A percentile compares a stretch with the other conserved stretches of the same genome.
Conservation (phyloP, 1,284 basidiomycete genomes). For the Phenoliferia sp. region DNA sequence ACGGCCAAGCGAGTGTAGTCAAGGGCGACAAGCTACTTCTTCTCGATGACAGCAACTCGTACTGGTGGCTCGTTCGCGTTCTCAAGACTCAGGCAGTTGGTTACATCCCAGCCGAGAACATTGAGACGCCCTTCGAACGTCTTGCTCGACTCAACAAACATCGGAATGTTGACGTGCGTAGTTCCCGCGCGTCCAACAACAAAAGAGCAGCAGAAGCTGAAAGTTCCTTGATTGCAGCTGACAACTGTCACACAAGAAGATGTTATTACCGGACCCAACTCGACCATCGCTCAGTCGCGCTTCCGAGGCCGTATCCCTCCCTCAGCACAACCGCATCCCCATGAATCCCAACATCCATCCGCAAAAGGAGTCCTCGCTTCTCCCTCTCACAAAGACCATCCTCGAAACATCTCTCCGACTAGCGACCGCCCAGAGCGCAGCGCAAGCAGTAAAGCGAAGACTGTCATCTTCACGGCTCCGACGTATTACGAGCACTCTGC, state of each 20-base stretch:
- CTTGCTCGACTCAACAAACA: slow-evolving; percentile 95
- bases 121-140: slow-evolving; percentile 96
- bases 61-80: slow-evolving; percentile 96
- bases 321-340: slow-evolving; percentile 31
- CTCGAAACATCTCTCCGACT: slow-evolving; percentile 32
- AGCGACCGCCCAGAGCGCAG: slow-evolving; percentile 10
- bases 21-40: slow-evolving; percentile 90
- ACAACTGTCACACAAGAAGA: slow-evolving; percentile 40
- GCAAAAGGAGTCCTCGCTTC: slow-evolving; percentile 33
- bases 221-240: slow-evolving; percentile 30
- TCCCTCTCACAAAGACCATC: slow-evolving; percentile 35
- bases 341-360: slow-evolving; percentile 30
- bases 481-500: slow-evolving; percentile 51
- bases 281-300: slow-evolving; percentile 35
- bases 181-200: slow-evolving; percentile 31
- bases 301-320: slow-evolving; percentile 35
- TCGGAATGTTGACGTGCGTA: slow-evolving; percentile 86
- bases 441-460: slow-evolving; percentile 27
- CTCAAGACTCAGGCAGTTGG: slow-evolving; percentile 98
- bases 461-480: slow-evolving; percentile 48
- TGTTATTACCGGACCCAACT: slow-evolving; percentile 36
- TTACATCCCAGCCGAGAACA: slow-evolving; percentile 98
- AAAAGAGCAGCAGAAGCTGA: background rate
- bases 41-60: slow-evolving; percentile 93
- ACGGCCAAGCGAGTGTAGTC: slow-evolving; percentile 92